phyloP scores from a whole-genome alignment of 495 filamentous ascomycete species.

The Talaromyces thailandensis region DNA sequence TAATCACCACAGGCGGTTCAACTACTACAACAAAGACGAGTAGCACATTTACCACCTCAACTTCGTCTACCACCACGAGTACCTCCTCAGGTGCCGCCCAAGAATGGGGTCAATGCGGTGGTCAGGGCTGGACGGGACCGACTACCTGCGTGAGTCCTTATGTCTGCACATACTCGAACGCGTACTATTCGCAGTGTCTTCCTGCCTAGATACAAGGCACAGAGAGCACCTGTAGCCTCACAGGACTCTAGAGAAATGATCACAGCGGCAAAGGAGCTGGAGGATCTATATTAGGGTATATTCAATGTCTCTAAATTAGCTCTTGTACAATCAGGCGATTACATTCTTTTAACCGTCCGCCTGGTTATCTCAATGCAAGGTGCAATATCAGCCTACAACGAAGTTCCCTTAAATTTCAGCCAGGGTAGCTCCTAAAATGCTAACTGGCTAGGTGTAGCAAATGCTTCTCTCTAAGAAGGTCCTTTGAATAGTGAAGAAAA shows the following conservation, averaged over 20 bases:
- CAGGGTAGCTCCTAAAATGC: too few relatives aligned
- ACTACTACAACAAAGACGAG: background rate
- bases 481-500: background rate
- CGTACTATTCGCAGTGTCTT: constrained; percentile 42
- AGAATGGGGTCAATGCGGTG: constrained; percentile 46
- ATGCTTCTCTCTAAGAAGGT: background rate
- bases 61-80: background rate
- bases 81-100: constrained; percentile 6
- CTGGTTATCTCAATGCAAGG: too few relatives aligned
- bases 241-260: background rate
- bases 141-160: constrained; percentile 34
- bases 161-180: constrained; percentile 34
- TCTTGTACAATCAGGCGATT: background rate
- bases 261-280: background rate
- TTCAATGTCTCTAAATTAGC: background rate
- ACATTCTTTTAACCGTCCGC: background rate
- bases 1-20: background rate
- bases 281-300: background rate
- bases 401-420: background rate
- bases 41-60: background rate
- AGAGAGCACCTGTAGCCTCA: too few relatives aligned
- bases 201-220: background rate
- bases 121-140: constrained; percentile 36
- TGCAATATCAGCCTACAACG: background rate
- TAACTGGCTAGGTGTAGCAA: too few relatives aligned